Percentiles rank a stretch among this genome's conserved stretches.
phyloP scores from a whole-genome alignment of 306 rosid species.

The Quercus berberidifolia region DNA sequence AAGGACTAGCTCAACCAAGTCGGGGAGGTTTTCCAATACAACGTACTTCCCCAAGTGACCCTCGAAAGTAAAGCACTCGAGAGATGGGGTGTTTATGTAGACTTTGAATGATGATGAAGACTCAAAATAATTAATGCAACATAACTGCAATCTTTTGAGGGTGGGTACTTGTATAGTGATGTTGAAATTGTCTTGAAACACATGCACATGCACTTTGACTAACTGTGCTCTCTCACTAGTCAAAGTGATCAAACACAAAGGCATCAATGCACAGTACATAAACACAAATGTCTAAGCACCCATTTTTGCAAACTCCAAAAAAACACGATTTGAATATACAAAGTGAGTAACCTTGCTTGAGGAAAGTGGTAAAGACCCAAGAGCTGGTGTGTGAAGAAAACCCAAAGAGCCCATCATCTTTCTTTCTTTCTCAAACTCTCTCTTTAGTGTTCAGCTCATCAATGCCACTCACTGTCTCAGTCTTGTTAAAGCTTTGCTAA shows the following conservation, averaged over 20 bases:
- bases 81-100: no score
- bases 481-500: not conserved
- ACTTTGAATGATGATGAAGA: no score
- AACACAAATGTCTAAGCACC: not conserved
- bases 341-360: not conserved
- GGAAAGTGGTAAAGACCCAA: slow-evolving; percentile 11
- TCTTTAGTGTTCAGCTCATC: not conserved
- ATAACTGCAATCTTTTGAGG: no score
- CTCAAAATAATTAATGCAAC: no score
- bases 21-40: no score
- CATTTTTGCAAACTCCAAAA: not conserved
- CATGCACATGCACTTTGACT: no score
- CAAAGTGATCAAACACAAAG: not conserved
- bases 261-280: not conserved
- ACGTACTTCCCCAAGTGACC: no score
- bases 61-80: no score
- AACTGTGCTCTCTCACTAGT: not conserved
- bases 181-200: no score
- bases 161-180: no score
- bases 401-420: slow-evolving; percentile 36
- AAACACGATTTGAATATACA: not conserved
- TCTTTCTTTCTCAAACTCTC: slow-evolving; percentile 4
- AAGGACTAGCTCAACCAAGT: no score
- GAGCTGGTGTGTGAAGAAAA: slow-evolving; percentile 23
- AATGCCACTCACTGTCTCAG: not conserved